Evolutionary conservation across 139 green algal species (phyloP).

Genomic region (Tetradesmus obliquus): DNA sequence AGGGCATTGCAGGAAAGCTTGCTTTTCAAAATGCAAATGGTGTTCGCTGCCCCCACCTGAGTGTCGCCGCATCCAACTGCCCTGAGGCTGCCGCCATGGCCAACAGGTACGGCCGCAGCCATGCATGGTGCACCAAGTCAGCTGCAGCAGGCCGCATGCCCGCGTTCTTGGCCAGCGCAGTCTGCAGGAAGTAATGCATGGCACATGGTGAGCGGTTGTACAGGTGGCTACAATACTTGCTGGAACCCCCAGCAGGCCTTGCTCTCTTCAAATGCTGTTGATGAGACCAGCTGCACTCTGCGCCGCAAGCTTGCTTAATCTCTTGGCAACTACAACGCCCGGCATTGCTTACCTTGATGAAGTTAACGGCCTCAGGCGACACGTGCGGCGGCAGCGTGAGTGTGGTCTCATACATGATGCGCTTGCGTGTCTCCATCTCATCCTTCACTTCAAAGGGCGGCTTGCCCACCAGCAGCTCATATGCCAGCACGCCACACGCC

Average conservation of each 20-base stretch:
- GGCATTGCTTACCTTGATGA: constrained; percentile 25
- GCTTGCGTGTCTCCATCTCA: constrained; percentile 45
- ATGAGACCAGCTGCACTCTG: too few species aligned
- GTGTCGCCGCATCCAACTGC: neutral
- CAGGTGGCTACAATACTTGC: too few species aligned
- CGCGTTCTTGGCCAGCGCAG: constrained; percentile 39
- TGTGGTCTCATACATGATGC: constrained; percentile 46
- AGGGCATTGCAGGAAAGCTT: neutral
- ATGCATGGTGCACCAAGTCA: constrained; percentile 38
- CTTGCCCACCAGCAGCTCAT: constrained; percentile 64
- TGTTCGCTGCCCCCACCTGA: neutral
- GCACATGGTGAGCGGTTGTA: neutral
- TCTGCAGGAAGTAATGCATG: neutral
- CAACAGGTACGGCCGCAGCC: constrained; percentile 38
- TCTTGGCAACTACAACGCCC: neutral
- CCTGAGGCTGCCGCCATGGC: neutral
- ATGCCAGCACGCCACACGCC: constrained; percentile 63
- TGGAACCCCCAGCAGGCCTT: too few species aligned
- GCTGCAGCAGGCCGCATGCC: constrained; percentile 30
- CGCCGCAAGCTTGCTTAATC: too few species aligned
- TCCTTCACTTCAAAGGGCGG: constrained; percentile 67
- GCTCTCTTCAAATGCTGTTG: too few species aligned
- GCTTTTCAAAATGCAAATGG: neutral
- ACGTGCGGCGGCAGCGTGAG: constrained; percentile 42
- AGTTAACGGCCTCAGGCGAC: constrained; percentile 18